Base-by-base conservation (phyloP, 2,329 filamentous ascomycete species). In the Xenosphaeropsis pyriputrescens region DNA sequence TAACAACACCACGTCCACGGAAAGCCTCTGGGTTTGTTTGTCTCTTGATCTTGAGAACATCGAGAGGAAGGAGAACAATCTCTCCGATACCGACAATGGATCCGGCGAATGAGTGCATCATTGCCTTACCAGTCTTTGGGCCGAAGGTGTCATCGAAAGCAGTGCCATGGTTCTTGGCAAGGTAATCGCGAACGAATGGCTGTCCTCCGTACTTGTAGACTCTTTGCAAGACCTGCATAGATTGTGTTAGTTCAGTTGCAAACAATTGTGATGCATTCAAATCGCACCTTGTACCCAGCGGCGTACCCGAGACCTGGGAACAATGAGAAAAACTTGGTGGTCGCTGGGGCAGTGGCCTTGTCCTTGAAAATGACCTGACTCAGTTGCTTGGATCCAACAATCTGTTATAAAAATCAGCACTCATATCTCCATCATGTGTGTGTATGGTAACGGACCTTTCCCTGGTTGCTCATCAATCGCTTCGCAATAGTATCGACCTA, bases 181-280 rank as follows among this genome's bases (percentile, higher is more conserved):
- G 73, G 62, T 81, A 95, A 63, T 98, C 91, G 39, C 89, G 80
- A 30, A 85, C 88, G 52, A 95, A 84, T 33, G 91, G 91, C 67
- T 98, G 91, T 36, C 91, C 91, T 48, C 91, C 91, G 56, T 95
- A 98, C 67, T 98, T 98, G 74, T 98, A 98, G 57, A 98, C 77
- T 60, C 91, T 73, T 72, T 98, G 91, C 40, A 94, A 75, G 45
- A 96, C 70, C 75, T 79, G 35, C 17, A 18, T 18, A 34, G n/a
- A 36, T 16, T 11, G 19, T 11, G 19, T 30, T 12, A 39, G 22
- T 9, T 26, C 22, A 3, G 22, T 6, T 26, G 8, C 5, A 26
- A 3, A 26, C 3, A 11, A 26, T 6, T 26, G 3, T 30, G 17
- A 17, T 16, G 5, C 32, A 26, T 22, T 22, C 13, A n/a, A 19